Evolutionary conservation across 768 basidiomycete genomes (phyloP).

Genomic region (Mycena venus): DNA sequence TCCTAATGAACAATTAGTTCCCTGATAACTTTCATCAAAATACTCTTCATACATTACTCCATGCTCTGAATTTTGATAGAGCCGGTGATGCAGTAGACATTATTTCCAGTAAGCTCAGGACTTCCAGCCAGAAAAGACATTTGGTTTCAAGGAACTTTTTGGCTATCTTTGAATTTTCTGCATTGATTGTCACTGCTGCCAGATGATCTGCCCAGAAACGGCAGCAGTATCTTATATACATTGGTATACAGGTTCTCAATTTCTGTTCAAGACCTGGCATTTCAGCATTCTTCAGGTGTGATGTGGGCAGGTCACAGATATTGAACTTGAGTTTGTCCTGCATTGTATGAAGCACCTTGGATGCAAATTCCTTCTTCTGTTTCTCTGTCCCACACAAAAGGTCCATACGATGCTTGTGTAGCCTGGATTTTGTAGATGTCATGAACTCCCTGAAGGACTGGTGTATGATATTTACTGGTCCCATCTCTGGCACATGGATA

Average conservation of each 20-base stretch:
- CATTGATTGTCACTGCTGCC: not conserved
- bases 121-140: constrained; percentile 20
- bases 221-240: constrained; percentile 4
- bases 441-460: constrained; percentile 5
- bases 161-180: not conserved
- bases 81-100: not conserved
- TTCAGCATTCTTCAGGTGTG: not conserved
- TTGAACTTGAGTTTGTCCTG: not conserved
- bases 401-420: not conserved
- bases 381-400: constrained; percentile 10
- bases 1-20: not conserved
- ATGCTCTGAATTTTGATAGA: not conserved
- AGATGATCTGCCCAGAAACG: constrained; percentile 8
- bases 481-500: not conserved
- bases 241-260: not conserved
- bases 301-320: constrained; percentile 7
- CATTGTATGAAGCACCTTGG: constrained; percentile 9
- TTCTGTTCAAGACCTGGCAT: not conserved
- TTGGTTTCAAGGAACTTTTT: constrained; percentile 1
- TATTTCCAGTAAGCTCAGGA: not conserved
- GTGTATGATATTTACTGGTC: not conserved
- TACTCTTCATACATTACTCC: constrained; percentile 12
- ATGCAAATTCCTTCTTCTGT: constrained; percentile 8
- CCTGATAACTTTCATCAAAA: not conserved
- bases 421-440: not conserved